These are phyloP conservation scores for Pichia sp. DNA, from an alignment of 1,139 yeast genomes.

Conservation along the genomic window DNA sequence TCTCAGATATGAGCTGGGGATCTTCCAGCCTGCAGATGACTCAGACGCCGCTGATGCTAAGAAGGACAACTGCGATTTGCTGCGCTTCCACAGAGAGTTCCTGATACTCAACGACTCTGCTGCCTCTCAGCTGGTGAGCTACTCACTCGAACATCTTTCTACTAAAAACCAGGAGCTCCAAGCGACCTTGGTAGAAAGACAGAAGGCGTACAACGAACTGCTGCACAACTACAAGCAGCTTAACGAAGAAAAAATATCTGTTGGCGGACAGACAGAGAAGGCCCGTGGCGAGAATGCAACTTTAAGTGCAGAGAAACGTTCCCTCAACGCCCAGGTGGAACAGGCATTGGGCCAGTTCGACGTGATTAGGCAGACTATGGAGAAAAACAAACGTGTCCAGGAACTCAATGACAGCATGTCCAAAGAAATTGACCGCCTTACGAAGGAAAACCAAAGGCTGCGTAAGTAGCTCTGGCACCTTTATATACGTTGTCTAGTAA, in stretches of 20 bases:
- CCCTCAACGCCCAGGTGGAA: conserved; percentile 20
- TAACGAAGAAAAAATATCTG: conserved; percentile 30
- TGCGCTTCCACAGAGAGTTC: conserved; percentile 14
- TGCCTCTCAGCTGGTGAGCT: conserved; percentile 4
- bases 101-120: conserved; percentile 13
- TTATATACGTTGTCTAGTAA: neutral
- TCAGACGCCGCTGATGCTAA: neutral
- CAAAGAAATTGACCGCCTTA: conserved; percentile 25
- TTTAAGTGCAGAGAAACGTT: conserved; percentile 18
- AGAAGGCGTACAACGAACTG: conserved; percentile 23
- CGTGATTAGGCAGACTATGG: conserved; percentile 30
- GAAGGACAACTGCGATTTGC: neutral
- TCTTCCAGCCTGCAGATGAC: conserved; percentile 1
- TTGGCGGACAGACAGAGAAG: conserved; percentile 22
- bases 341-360: conserved; percentile 28
- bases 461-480: conserved; percentile 8
- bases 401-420: conserved; percentile 26
- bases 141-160: conserved; percentile 12
- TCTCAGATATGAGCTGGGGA: conserved; percentile 10
- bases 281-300: conserved; percentile 21
- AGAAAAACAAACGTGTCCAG: conserved; percentile 29
- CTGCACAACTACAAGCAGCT: conserved; percentile 31
- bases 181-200: conserved; percentile 12
- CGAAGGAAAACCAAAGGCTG: conserved; percentile 21
- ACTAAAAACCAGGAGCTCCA: conserved; percentile 11